These are phyloP conservation scores for Coemansia sp. DNA, from an alignment of 192 early-diverging fungal genomes.

Conservation along the genomic window DNA sequence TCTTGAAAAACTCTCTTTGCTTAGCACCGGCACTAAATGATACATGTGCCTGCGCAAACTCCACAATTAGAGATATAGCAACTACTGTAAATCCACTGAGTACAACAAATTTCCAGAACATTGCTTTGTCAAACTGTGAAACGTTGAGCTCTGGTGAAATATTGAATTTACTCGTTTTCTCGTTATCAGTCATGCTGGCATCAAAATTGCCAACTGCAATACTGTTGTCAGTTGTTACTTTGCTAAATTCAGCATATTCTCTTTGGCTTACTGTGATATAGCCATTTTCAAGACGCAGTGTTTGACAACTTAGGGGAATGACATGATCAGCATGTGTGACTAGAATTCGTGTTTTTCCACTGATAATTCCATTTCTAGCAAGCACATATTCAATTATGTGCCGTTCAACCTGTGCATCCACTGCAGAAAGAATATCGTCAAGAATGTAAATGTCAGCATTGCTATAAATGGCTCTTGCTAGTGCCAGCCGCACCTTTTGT, in stretches of 20 bases:
- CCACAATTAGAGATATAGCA: conserved; percentile 1
- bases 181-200: neutral
- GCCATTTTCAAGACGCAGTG: conserved; percentile 16
- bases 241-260: neutral
- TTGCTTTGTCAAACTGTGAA: conserved; percentile 2
- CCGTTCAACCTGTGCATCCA: conserved; percentile 31
- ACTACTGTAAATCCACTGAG: conserved; percentile 13
- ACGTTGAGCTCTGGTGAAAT: conserved; percentile 11
- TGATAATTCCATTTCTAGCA: conserved; percentile 13
- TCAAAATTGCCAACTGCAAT: neutral
- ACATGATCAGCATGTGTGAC: conserved; percentile 32
- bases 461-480: conserved; percentile 64
- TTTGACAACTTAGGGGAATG: conserved; percentile 22
- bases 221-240: neutral
- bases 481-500: conserved; percentile 61
- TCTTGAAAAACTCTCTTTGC: neutral
- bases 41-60: conserved; percentile 5
- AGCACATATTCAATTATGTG: conserved; percentile 29
- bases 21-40: conserved; percentile 2
- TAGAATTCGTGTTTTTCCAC: conserved; percentile 14
- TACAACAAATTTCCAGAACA: conserved; percentile 11
- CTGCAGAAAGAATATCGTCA: conserved; percentile 30
- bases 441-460: conserved; percentile 55
- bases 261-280: neutral
- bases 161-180: conserved; percentile 2